phyloP scores from a whole-genome alignment of 345 rosid species.

The Citrus trifoliata region DNA sequence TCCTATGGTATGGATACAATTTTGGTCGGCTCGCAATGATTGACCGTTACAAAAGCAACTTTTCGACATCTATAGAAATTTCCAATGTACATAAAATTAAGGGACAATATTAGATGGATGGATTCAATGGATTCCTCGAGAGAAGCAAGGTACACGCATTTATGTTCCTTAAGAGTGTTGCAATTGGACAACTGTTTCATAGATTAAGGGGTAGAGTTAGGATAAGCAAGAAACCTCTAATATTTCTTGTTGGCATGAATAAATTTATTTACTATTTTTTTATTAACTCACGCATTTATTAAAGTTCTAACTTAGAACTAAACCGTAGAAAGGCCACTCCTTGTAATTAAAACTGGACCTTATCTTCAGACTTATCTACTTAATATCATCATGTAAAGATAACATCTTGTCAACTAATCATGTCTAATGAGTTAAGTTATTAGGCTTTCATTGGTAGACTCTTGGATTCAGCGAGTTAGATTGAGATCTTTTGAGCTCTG shows the following conservation, averaged over 20 bases:
- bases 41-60: not conserved
- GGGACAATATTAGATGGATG: constrained; percentile 6
- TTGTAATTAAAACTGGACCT: no score
- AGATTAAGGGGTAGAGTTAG: not conserved
- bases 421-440: no score
- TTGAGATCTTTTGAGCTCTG: not conserved
- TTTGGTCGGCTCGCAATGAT: not conserved
- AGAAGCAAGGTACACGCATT: constrained; percentile 19
- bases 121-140: constrained; percentile 10
- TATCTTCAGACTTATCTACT: no score
- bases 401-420: no score
- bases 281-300: not conserved
- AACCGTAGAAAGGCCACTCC: no score
- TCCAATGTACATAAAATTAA: not conserved
- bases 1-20: not conserved
- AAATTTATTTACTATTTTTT: not conserved
- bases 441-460: no score
- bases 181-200: not conserved
- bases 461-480: no score
- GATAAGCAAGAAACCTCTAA: not conserved
- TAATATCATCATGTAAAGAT: no score
- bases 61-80: not conserved
- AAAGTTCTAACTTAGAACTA: no score
- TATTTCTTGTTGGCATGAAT: not conserved
- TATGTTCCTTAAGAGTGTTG: not conserved